Base-by-base conservation (phyloP, 1,284 basidiomycete species). In the Ganoderma meredithae region DNA sequence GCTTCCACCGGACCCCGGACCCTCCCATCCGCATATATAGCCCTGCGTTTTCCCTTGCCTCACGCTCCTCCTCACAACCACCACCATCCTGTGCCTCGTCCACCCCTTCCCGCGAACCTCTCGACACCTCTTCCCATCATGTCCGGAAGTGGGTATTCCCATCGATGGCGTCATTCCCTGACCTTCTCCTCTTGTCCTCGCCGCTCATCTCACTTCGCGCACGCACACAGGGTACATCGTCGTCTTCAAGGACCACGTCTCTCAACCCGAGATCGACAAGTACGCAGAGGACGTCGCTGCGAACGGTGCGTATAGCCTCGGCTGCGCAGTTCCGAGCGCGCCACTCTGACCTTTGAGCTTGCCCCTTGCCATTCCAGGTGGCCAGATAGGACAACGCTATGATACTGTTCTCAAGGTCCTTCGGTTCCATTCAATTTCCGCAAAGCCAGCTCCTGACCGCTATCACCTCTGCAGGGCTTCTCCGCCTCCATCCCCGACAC, bases 241-340 rank as follows among this genome's bases (percentile, higher is more conserved):
- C 55, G 82, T 87, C n/a, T 89, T 89, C 81, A 89, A 89, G 75
- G 78, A 84, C 12, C 65, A 68, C 55, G 85, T 81, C 62, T 76
- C 83, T n/a, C 60, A 78, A 41, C 82, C 81, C 1, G 76, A 83
- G 63, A 81, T 90, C 56, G 72, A 85, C 47, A 73, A 85, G 64
- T 85, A 84, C 69, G 81, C 76, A 2, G 67, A 78, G 0, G 76
- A 82, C 4, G 81, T 90, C 13, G 75, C 76, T 40, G 70, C 69
- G 9, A 82, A 83, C 65, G 86, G 87, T 81, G 64, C 59, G 72
- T 59, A 13, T 27, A 10, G 40, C 59, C 27, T 43, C 41, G 12
- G 10, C 22, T 22, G 10, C 41, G 31, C 44, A 36, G 49, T 41
- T 31, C 49, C 62, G 44, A 39, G 19, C 62, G 22, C 36, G 10